A percentile compares a stretch with the other conserved stretches of the same genome.
These are phyloP conservation scores for Paramecium pentaurelia DNA, from an alignment of 73 alveolate genomes.

Conservation along the genomic window DNA sequence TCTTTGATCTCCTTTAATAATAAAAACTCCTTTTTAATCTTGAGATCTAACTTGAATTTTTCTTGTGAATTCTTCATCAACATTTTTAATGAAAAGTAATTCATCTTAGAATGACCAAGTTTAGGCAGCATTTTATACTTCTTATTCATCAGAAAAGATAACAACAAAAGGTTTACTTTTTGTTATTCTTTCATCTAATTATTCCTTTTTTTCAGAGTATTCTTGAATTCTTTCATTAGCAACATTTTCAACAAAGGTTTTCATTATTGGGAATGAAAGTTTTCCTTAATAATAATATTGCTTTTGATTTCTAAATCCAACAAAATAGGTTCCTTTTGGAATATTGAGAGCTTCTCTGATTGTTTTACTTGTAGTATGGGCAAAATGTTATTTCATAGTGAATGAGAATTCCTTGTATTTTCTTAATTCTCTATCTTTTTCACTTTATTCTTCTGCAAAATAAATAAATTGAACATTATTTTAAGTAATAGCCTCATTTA, in stretches of 20 bases:
- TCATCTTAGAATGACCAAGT: background rate
- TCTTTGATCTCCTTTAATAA: conserved; percentile 25
- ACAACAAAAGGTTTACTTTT: conserved; percentile 5
- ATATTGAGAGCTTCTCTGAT: conserved; percentile 12
- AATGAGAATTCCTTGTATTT: conserved; percentile 36
- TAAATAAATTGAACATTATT: conserved; percentile 57
- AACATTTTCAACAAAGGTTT: background rate
- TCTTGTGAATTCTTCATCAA: background rate
- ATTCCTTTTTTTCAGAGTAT: background rate
- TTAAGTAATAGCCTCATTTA: conserved; percentile 19
- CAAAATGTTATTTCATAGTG: conserved; percentile 43
- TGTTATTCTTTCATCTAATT: background rate
- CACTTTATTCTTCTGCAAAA: conserved; percentile 60
- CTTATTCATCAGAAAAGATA: background rate
- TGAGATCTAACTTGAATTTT: background rate
- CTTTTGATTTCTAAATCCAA: background rate
- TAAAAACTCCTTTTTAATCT: background rate
- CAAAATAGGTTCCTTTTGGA: conserved; percentile 6
- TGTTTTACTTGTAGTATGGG: background rate
- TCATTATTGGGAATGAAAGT: background rate
- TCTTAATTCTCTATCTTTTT: conserved; percentile 55
- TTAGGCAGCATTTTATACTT: background rate
- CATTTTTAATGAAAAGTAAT: background rate
- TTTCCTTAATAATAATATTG: conserved; percentile 2
- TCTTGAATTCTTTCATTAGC: background rate